These are phyloP conservation scores for Sanguinoderma infundibulare DNA, from an alignment of 1,284 basidiomycete species.

Conservation along the genomic window DNA sequence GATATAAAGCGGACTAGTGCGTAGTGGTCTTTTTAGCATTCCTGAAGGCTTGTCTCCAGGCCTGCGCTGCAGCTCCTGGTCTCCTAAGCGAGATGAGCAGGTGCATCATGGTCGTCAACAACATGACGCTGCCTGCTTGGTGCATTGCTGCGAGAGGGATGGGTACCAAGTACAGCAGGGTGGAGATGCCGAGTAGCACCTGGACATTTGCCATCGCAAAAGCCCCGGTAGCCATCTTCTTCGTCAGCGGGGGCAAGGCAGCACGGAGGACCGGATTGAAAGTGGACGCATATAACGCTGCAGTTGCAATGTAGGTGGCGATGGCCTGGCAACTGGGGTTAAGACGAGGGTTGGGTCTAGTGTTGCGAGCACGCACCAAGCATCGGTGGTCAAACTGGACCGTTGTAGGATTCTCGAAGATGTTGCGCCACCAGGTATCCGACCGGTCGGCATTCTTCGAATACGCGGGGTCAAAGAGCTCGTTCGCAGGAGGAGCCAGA, in stretches of 20 bases:
- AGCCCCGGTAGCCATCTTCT: constrained; percentile 65
- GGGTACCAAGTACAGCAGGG: constrained; percentile 93
- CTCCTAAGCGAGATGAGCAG: constrained; percentile 74
- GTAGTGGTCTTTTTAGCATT: constrained; percentile 13
- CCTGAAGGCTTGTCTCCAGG: constrained; percentile 53
- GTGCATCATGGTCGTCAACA: constrained; percentile 87
- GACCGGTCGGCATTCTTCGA: constrained; percentile 68
- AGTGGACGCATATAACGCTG: constrained; percentile 64
- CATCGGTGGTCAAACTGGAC: constrained; percentile 97
- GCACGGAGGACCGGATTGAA: constrained; percentile 57
- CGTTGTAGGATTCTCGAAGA: constrained; percentile 97
- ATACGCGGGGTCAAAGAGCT: constrained; percentile 84
- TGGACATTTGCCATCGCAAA: constrained; percentile 89
- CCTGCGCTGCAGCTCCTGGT: constrained; percentile 71
- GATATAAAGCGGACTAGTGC: background rate
- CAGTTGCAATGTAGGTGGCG: constrained; percentile 79
- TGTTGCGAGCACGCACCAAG: constrained; percentile 59
- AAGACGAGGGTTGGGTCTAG: constrained; percentile 1
- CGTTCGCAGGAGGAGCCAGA: constrained; percentile 81
- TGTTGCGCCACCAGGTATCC: constrained; percentile 90
- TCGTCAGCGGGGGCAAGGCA: constrained; percentile 70
- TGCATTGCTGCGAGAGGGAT: constrained; percentile 91
- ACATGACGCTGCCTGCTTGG: constrained; percentile 91
- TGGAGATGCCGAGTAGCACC: constrained; percentile 89
- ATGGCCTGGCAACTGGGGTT: constrained; percentile 59